Evolutionary conservation across 768 basidiomycete species (phyloP).

Genomic region (Scleroderma citrinum): DNA sequence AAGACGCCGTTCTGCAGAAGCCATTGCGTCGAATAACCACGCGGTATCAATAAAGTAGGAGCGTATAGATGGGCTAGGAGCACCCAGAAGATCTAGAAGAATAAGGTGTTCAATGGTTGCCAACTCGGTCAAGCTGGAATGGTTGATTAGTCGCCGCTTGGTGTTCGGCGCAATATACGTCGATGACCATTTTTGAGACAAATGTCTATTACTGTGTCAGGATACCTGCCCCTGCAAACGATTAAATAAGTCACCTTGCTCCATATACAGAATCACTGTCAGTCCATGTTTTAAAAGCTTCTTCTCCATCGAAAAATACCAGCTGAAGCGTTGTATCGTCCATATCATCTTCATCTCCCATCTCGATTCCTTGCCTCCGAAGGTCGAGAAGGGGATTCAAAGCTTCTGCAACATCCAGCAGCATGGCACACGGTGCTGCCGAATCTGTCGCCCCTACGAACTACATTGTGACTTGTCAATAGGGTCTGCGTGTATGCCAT

Average conservation of each 20-base stretch:
- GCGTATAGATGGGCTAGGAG: conserved; percentile 63
- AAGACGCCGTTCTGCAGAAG: conserved; percentile 65
- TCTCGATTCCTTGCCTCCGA: conserved; percentile 46
- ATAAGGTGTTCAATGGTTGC: conserved; percentile 85
- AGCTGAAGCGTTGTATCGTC: conserved; percentile 85
- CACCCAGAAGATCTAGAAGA: conserved; percentile 88
- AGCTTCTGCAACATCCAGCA: conserved; percentile 87
- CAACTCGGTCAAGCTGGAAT: conserved; percentile 54
- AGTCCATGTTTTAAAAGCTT: conserved; percentile 91
- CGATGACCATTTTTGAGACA: conserved; percentile 79
- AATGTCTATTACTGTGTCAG: conserved; percentile 50
- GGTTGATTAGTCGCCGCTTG: conserved; percentile 52
- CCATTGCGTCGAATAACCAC: conserved; percentile 85
- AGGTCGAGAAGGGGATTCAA: conserved; percentile 67
- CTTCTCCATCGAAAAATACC: conserved; percentile 96
- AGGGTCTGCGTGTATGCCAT: background rate
- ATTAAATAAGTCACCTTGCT: conserved; percentile 55
- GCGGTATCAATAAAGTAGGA: conserved; percentile 85
- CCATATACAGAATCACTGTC: conserved; percentile 89
- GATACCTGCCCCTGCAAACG: background rate
- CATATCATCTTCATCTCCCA: conserved; percentile 68
- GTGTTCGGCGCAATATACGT: conserved; percentile 58
- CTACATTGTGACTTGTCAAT: conserved; percentile 32
- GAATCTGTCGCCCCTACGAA: conserved; percentile 98
- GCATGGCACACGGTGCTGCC: conserved; percentile 89